Conservation (phyloP, 768 basidiomycete genomes). For the Pleurotus djamor region DNA sequence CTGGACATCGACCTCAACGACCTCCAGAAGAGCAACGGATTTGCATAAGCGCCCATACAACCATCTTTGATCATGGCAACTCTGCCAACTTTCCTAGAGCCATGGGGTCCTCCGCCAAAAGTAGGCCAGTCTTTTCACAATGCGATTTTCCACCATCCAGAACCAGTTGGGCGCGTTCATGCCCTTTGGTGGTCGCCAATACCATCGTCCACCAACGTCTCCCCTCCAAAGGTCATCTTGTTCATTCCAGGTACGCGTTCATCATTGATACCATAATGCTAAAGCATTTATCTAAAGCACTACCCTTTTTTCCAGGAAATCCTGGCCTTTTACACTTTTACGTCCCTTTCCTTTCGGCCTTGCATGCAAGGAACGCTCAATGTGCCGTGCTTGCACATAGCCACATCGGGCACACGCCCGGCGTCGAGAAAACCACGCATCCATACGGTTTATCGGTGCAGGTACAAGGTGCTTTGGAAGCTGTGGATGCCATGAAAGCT, state of each 20-base stretch:
- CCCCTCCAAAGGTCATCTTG: conserved; percentile 33
- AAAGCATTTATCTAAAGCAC: background rate
- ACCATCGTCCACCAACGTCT: conserved; percentile 3
- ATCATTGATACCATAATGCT: background rate
- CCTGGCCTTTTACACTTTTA: conserved; percentile 71
- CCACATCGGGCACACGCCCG: conserved; percentile 63
- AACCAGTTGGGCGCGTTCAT: conserved; percentile 38
- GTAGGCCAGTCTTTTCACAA: conserved; percentile 14
- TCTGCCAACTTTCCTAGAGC: conserved; percentile 31
- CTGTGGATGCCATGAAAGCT: conserved; percentile 42
- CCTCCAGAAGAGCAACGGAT: background rate
- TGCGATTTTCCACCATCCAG: conserved; percentile 36
- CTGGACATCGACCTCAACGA: conserved; percentile 46
- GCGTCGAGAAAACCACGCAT: conserved; percentile 21
- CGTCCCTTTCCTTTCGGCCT: conserved; percentile 53
- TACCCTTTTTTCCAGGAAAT: conserved; percentile 32
- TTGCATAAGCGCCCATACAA: background rate
- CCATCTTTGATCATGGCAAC: background rate
- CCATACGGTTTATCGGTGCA: conserved; percentile 42
- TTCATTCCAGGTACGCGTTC: conserved; percentile 47
- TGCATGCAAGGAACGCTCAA: conserved; percentile 35
- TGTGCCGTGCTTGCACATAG: conserved; percentile 60
- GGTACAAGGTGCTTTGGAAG: conserved; percentile 52
- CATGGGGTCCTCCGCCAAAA: conserved; percentile 3
- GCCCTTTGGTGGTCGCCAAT: conserved; percentile 51